Evolutionary conservation across 2,329 filamentous ascomycete genomes (phyloP).

Genomic region (Clonostachys chloroleuca): DNA sequence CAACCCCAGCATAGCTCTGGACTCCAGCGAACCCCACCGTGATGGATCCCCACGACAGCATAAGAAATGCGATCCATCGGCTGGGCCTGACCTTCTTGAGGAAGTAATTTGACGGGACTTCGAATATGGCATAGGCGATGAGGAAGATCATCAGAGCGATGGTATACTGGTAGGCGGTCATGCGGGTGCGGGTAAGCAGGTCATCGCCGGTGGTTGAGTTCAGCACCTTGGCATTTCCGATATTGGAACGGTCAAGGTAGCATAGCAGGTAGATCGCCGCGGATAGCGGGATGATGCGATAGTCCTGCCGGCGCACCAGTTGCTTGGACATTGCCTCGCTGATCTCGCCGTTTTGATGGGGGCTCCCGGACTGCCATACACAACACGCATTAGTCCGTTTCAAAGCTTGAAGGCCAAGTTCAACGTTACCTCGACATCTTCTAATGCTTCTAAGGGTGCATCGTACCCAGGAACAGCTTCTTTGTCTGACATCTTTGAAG

Average conservation of each 20-base stretch:
- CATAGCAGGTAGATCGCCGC: slow-evolving; percentile 50
- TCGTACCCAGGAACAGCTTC: too few relatives aligned
- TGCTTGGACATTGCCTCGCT: not conserved
- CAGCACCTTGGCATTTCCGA: slow-evolving; percentile 64
- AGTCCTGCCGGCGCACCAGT: slow-evolving; percentile 37
- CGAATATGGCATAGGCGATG: slow-evolving; percentile 54
- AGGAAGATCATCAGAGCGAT: slow-evolving; percentile 56
- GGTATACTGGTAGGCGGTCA: slow-evolving; percentile 59
- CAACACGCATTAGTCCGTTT: too few relatives aligned
- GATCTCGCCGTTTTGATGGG: too few relatives aligned
- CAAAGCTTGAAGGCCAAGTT: too few relatives aligned
- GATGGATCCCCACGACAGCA: slow-evolving; percentile 62
- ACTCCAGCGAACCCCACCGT: slow-evolving; percentile 64
- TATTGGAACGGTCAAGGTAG: slow-evolving; percentile 59
- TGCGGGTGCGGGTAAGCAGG: slow-evolving; percentile 56
- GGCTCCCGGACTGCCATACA: too few relatives aligned
- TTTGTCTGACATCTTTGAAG: too few relatives aligned
- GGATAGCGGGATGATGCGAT: slow-evolving; percentile 47
- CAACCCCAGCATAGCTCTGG: slow-evolving; percentile 56
- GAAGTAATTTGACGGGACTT: slow-evolving; percentile 63
- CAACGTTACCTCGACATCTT: too few relatives aligned
- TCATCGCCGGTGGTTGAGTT: slow-evolving; percentile 57
- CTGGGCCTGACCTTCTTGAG: slow-evolving; percentile 60
- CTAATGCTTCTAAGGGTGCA: too few relatives aligned
- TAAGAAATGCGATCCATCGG: slow-evolving; percentile 62